Evolutionary conservation across 495 filamentous ascomycete species (phyloP), one percentile per base, ranked within the genome.

Genomic region (Tuber borchii): DNA sequence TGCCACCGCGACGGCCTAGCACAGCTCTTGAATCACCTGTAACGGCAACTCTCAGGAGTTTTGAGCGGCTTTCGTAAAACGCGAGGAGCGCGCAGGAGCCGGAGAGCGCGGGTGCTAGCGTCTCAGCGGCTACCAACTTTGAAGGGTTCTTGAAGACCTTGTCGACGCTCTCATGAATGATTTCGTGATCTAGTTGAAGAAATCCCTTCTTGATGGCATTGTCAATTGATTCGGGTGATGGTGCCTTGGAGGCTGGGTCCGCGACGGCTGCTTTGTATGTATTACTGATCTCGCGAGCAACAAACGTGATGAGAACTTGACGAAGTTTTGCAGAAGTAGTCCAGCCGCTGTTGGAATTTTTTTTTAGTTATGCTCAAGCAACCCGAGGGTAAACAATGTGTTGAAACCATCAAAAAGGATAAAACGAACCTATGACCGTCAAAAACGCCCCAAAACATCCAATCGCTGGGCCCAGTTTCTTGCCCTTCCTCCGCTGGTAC

Each of bases 361-460:
- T 37, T 70, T 77, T 80, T 45, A 80, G 78, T 34, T 43, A 44
- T 43, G 39, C 42, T 34, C 51, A 44, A 7, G 3, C 40, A 39
- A 44, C 73, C 44, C 19, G 75, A 26, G 51, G 9, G 10, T 61
- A 34, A 39, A 34, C 16, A 68, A 61, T 77, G 31, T 73, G 14
- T 14, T 42, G 71, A 10, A 69, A 56, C 65, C 17, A 70, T 48
- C 16, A 12, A 34, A 40, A 12, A 34, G 70, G 71, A 16, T 20
- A 43, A 44, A 74, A 88, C 88, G 83, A 85, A 94, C 93, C 92
- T 92, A 84, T 99, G 95, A 1, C 95, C 95, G 83, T 99, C 95
- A 85, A 97, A 99, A 19, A 99, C 94, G 56, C 93, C 95, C 96
- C 96, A 99, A 83, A 99, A 99, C 93, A 97, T 98, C 95, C 95